Conservation (phyloP, 177 flowering plant genomes). For the Telopea speciosissima region DNA sequence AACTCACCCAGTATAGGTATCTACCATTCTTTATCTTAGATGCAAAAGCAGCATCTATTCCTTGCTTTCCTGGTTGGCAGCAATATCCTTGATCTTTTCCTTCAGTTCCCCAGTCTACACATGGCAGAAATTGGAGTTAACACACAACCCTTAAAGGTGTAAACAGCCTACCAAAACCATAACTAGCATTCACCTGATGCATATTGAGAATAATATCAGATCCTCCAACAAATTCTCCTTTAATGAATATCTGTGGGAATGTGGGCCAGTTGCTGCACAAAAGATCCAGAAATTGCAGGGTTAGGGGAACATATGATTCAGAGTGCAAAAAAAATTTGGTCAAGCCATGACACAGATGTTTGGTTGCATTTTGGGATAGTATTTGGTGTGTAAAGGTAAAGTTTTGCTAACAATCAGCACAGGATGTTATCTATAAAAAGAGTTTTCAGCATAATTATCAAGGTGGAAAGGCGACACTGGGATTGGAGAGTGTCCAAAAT, state of each 20-base stretch:
- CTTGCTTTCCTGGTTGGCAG: not conserved
- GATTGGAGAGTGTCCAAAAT: too few species aligned
- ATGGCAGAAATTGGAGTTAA: not conserved
- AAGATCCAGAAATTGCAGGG: not conserved
- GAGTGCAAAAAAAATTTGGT: too few species aligned
- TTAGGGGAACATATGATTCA: too few species aligned
- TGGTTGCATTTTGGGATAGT: not conserved
- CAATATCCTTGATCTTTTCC: not conserved
- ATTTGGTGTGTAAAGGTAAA: not conserved
- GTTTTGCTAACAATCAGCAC: too few species aligned
- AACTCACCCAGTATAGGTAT: too few species aligned
- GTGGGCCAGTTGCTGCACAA: slow-evolving; percentile 75
- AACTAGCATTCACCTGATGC: slow-evolving; percentile 54
- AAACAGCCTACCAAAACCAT: not conserved
- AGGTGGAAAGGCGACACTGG: too few species aligned
- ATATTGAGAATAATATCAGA: slow-evolving; percentile 74
- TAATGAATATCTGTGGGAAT: slow-evolving; percentile 86
- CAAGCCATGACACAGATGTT: too few species aligned
- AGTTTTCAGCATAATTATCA: too few species aligned
- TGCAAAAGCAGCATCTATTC: not conserved
- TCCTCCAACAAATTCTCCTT: slow-evolving; percentile 85
- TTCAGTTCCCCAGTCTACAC: not conserved
- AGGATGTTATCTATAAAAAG: too few species aligned
- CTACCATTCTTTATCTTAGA: too few species aligned
- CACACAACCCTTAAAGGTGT: not conserved